Evolutionary conservation across 2,329 filamentous ascomycete genomes (phyloP).

Genomic region (Colletotrichum eremochloae): DNA sequence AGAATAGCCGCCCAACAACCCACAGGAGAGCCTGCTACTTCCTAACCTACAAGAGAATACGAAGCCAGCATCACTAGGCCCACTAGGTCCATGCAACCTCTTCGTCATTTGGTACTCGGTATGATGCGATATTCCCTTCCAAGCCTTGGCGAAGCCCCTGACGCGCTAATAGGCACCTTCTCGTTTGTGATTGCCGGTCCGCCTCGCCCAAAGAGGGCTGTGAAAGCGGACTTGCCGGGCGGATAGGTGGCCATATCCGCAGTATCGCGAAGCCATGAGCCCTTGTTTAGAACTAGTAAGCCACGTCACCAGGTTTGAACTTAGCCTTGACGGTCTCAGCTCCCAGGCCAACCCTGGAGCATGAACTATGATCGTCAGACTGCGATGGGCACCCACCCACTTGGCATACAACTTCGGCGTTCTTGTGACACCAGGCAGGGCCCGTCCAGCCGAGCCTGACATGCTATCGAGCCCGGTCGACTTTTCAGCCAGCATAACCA

Average conservation of each 20-base stretch:
- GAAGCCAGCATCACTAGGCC: neutral
- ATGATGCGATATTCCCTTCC: neutral
- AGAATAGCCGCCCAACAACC: no score
- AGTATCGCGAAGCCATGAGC: neutral
- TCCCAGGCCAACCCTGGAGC: neutral
- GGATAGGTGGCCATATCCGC: neutral
- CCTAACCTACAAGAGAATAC: neutral
- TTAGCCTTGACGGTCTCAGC: neutral
- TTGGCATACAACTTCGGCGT: neutral
- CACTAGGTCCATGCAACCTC: neutral
- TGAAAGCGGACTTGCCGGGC: neutral
- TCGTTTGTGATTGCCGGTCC: neutral
- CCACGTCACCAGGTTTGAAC: constrained; percentile 1
- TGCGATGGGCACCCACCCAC: neutral
- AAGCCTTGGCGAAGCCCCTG: neutral
- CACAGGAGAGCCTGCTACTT: constrained; percentile 2
- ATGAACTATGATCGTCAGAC: neutral
- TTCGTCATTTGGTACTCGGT: neutral
- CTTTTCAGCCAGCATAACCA: neutral
- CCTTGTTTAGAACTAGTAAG: neutral
- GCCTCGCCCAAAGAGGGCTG: neutral
- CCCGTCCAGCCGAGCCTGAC: neutral
- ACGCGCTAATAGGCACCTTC: neutral
- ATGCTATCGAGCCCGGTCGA: neutral
- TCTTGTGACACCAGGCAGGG: no score